These are phyloP conservation scores for Cutaneotrichosporon dermatis DNA, from an alignment of 1,284 basidiomycete species.

Conservation along the genomic window DNA sequence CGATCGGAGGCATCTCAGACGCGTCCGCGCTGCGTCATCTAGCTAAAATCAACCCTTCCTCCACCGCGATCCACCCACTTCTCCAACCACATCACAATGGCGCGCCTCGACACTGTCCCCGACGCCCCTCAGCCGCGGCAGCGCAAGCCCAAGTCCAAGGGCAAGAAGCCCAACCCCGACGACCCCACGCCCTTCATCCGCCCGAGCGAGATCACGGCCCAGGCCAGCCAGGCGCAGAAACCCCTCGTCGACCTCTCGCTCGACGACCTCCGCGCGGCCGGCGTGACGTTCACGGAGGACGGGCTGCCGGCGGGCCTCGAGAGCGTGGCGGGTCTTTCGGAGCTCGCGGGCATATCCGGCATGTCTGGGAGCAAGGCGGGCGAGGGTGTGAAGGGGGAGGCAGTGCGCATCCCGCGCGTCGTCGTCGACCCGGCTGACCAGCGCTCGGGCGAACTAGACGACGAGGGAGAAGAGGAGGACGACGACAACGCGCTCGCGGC, in stretches of 20 bases:
- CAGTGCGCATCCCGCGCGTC: background rate
- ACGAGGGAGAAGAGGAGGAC: conserved; percentile 3
- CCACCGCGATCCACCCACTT: too few relatives aligned
- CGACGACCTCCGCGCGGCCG: conserved; percentile 17
- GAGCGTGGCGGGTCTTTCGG: background rate
- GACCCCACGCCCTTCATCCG: background rate
- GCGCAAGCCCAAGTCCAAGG: background rate
- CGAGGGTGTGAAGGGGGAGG: too few relatives aligned
- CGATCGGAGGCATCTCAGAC: too few relatives aligned
- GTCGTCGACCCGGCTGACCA: background rate
- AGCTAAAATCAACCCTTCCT: background rate
- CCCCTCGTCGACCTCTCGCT: conserved; percentile 17
- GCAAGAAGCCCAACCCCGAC: background rate
- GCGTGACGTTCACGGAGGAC: conserved; percentile 15
- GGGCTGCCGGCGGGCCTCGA: conserved; percentile 5
- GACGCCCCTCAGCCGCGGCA: background rate
- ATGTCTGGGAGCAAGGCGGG: too few relatives aligned
- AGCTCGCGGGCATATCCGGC: too few relatives aligned
- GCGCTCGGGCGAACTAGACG: conserved; percentile 7
- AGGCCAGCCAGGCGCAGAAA: background rate
- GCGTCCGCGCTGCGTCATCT: background rate
- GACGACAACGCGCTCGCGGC: conserved; percentile 14
- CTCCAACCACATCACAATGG: background rate
- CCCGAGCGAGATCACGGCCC: background rate
- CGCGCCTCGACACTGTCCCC: background rate